phyloP scores from a whole-genome alignment of 1,139 yeast species.

The Hemisphaericaspora lyxosophila region DNA sequence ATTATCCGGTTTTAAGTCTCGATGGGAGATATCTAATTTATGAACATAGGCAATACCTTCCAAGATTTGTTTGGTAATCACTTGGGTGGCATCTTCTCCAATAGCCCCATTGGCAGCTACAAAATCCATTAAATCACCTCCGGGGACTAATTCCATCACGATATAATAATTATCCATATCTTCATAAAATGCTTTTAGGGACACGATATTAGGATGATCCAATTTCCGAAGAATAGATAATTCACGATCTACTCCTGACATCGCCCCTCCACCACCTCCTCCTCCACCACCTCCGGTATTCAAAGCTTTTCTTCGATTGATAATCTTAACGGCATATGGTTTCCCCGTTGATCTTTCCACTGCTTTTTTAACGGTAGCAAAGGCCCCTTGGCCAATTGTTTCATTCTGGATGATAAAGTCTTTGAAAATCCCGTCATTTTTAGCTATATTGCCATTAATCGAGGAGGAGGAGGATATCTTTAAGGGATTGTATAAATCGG shows the following conservation, averaged over 20 bases:
- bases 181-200: slow-evolving; percentile 79
- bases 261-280: too few relatives aligned
- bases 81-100: slow-evolving; percentile 86
- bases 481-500: slow-evolving; percentile 42
- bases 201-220: slow-evolving; percentile 82
- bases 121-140: slow-evolving; percentile 98
- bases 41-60: slow-evolving; percentile 88
- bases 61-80: slow-evolving; percentile 78
- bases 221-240: slow-evolving; percentile 72
- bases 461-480: slow-evolving; percentile 22
- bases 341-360: slow-evolving; percentile 82
- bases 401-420: slow-evolving; percentile 80
- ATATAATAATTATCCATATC: slow-evolving; percentile 78
- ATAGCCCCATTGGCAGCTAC: slow-evolving; percentile 90
- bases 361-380: slow-evolving; percentile 92
- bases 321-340: slow-evolving; percentile 86
- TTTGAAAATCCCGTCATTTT: slow-evolving; percentile 58
- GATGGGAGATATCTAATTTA: slow-evolving; percentile 82
- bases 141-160: slow-evolving; percentile 93
- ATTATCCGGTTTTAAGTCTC: slow-evolving; percentile 93
- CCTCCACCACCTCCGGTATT: slow-evolving; percentile 70
- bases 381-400: slow-evolving; percentile 93
- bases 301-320: slow-evolving; percentile 75
- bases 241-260: slow-evolving; percentile 78
- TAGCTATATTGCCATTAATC: slow-evolving; percentile 19